Percentiles rank a stretch among this genome's conserved stretches.
Conservation (phyloP, 805 yeast genomes). For the Cyberlindnera samutprakarnensis region DNA sequence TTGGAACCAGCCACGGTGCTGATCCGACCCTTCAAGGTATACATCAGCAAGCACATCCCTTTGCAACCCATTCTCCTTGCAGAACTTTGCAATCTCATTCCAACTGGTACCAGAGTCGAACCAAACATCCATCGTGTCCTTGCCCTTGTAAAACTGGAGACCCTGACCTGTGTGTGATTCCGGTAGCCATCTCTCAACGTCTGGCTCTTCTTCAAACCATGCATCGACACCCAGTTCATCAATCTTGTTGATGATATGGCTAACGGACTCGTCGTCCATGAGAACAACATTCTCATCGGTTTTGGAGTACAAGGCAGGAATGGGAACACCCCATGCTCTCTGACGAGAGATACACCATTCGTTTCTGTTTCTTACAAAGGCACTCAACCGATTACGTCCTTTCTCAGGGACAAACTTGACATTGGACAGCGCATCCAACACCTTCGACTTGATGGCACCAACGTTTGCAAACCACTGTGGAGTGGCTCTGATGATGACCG, state of each 20-base stretch:
- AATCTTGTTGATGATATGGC: constrained; percentile 49
- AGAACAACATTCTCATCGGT: constrained; percentile 53
- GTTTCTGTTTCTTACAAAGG: constrained; percentile 69
- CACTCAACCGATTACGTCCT: constrained; percentile 61
- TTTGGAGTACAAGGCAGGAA: constrained; percentile 70
- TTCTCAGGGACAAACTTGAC: constrained; percentile 70
- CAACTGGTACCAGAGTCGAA: constrained; percentile 96
- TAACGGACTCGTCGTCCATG: constrained; percentile 47
- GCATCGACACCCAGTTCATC: constrained; percentile 57
- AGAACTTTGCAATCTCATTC: constrained; percentile 46
- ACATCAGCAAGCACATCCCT: constrained; percentile 59
- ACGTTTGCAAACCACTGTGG: constrained; percentile 97
- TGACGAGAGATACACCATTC: constrained; percentile 99
- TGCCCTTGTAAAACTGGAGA: constrained; percentile 48
- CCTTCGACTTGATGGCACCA: constrained; percentile 56
- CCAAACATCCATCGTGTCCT: constrained; percentile 98
- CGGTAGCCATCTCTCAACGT: constrained; percentile 69
- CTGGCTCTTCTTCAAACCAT: constrained; percentile 66
- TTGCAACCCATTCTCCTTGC: constrained; percentile 26
- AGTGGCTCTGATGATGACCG: constrained; percentile 90
- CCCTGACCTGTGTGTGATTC: constrained; percentile 34
- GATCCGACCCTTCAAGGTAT: constrained; percentile 97
- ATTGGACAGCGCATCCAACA: constrained; percentile 47
- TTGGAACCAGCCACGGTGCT: constrained; percentile 99
- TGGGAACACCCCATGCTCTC: constrained; percentile 97